phyloP scores from a whole-genome alignment of 2,329 filamentous ascomycete genomes.

The Sporothrix protearum region DNA sequence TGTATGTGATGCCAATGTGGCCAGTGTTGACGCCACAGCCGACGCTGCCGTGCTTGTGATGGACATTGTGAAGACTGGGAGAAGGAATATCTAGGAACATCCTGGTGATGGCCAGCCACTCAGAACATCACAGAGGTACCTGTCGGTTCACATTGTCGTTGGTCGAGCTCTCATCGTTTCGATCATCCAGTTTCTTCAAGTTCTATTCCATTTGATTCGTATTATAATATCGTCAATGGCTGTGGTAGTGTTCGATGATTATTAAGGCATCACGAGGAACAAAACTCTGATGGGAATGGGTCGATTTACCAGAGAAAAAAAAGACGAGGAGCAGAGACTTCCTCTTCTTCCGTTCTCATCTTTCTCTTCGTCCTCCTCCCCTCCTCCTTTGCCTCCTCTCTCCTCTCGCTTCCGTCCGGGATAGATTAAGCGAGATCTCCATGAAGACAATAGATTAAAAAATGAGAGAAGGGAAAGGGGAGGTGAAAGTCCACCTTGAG shows the following conservation, averaged over 20 bases:
- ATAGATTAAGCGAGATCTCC: slow-evolving; percentile 1
- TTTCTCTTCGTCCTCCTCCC: too few relatives aligned
- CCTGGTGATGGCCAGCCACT: not conserved
- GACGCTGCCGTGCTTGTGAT: not conserved
- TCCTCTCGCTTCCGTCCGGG: slow-evolving; percentile 4
- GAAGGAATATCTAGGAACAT: not conserved
- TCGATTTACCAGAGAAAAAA: not conserved
- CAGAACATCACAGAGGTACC: not conserved
- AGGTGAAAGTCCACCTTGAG: not conserved
- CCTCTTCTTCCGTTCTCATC: not conserved
- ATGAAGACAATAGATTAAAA: not conserved
- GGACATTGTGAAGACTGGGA: not conserved
- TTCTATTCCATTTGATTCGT: too few relatives aligned
- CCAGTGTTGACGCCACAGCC: not conserved
- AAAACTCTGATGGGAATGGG: not conserved
- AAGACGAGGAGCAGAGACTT: not conserved
- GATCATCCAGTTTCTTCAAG: too few relatives aligned
- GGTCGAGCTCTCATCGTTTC: too few relatives aligned
- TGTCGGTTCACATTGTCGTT: not conserved
- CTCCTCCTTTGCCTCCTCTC: not conserved
- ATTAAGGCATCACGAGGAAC: not conserved
- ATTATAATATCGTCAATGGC: not conserved
- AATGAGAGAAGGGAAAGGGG: not conserved
- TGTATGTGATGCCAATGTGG: not conserved
- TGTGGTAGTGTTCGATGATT: not conserved